Evolutionary conservation across 345 rosid species (phyloP).

Genomic region (Pugionium dolabratum): DNA sequence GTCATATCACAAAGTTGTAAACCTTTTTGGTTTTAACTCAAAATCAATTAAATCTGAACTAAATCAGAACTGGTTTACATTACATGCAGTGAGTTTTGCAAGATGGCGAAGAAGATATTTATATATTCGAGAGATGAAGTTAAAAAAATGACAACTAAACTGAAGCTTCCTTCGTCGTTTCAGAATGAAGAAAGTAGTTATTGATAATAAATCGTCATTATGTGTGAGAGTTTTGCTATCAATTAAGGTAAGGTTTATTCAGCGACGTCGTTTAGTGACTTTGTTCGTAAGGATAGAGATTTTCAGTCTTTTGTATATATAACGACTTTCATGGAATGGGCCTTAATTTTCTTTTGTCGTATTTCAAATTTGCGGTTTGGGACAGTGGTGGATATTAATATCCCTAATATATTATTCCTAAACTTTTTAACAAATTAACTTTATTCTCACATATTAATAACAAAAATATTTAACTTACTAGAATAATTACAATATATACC

Average conservation of each 20-base stretch:
- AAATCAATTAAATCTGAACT: neutral
- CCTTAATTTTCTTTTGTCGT: neutral
- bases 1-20: conserved; percentile 15
- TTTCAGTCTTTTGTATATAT: conserved; percentile 23
- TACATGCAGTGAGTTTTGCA: conserved; percentile 66
- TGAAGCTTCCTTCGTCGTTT: conserved; percentile 32
- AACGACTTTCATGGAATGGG: neutral
- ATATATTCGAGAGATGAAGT: conserved; percentile 62
- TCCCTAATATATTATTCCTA: too few relatives aligned
- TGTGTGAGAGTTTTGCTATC: conserved; percentile 1
- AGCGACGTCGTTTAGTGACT: conserved; percentile 29
- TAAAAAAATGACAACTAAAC: conserved; percentile 50
- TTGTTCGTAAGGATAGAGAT: conserved; percentile 9
- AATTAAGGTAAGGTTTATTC: conserved; percentile 14
- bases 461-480: too few relatives aligned
- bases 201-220: neutral
- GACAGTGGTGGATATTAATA: too few relatives aligned
- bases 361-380: conserved; percentile 12
- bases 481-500: too few relatives aligned
- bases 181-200: conserved; percentile 21
- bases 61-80: conserved; percentile 1
- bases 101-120: conserved; percentile 66
- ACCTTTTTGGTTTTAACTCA: neutral
- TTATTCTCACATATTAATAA: too few relatives aligned
- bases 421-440: too few relatives aligned